Base-by-base conservation (phyloP, 768 basidiomycete species). In the Phallus indusiatus region DNA sequence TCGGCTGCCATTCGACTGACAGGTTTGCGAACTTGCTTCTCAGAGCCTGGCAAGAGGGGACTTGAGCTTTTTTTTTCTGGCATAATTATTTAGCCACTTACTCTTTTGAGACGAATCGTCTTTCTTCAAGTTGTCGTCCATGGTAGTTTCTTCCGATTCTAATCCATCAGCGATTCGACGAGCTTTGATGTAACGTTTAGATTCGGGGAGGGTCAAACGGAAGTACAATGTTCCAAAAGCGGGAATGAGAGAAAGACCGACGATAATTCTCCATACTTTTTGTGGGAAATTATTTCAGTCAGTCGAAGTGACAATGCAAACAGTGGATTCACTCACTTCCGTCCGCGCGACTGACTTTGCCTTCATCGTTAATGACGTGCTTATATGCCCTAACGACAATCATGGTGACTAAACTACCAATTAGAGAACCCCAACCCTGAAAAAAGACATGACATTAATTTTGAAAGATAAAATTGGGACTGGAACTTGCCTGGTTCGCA, bases 211-310 rank as follows among this genome's bases (percentile, higher is more conserved):
- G 0, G 83, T 87, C 47, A 91, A 73, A 1, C 88, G 84, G 66
- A 86, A 84, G 68, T 89, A 89, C 17, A 90, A 77, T 4, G 87
- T 88, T 17, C 69, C 84, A 54, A 87, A 83, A 0, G 85, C 87
- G 7, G 89, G 88, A 9, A 90, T 64, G 53, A 89, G 77, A n/a
- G 83, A 85, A 12, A 90, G 54, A n/a, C 86, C 88, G 55, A 88
- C 69, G 60, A 82, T 74, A 62, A 90, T 86, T 18, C 88, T 76
- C 88, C 88, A 90, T 2, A 82, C 82, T 80, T 59, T 60, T 61
- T 55, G 5, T 24, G 16, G 36, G 11, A 56, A 9, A 33, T 46
- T 14, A 55, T 3, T 12, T 10, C 52, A 56, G 47, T 18, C 21
- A 46, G 12, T 17, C 55, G 17, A n/a, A 53, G n/a, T 5, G 36